phyloP scores from a whole-genome alignment of 257 asterid genomes.

The Penstemon davidsonii region DNA sequence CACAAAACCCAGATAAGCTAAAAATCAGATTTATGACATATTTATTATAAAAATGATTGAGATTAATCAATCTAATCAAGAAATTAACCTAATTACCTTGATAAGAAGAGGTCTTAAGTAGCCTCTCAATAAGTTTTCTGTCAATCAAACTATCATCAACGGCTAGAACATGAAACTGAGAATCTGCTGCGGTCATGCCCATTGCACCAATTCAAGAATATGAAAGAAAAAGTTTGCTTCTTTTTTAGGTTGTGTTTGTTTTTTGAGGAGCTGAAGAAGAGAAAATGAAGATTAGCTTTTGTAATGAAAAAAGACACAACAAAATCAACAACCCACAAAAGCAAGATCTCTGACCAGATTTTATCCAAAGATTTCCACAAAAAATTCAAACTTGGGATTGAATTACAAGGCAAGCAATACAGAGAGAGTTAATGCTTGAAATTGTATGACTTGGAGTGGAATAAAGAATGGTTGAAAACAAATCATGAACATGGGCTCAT shows the following conservation, averaged over 20 bases:
- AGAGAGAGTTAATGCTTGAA: conserved; percentile 7
- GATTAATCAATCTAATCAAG: not conserved
- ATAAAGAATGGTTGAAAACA: not conserved
- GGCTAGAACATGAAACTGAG: conserved; percentile 63
- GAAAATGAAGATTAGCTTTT: not conserved
- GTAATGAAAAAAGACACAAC: conserved; percentile 27
- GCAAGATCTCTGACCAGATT: conserved; percentile 56
- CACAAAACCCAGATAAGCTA: conserved; percentile 15
- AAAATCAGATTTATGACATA: not conserved
- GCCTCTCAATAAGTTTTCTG: conserved; percentile 59
- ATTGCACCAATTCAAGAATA: conserved; percentile 7
- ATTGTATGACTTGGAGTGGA: not conserved
- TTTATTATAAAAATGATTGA: not conserved
- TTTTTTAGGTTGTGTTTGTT: no score
- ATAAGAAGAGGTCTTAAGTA: conserved; percentile 51
- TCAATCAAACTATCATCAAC: conserved; percentile 67
- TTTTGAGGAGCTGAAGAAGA: no score
- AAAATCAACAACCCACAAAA: conserved; percentile 60
- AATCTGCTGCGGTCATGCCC: conserved; percentile 35
- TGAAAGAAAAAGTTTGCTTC: not conserved
- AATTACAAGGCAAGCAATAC: conserved; percentile 77
- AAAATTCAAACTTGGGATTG: conserved; percentile 40
- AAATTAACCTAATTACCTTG: conserved; percentile 30
- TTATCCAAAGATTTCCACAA: conserved; percentile 36
- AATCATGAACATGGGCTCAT: not conserved